Percentiles rank a stretch among this genome's conserved stretches.
phyloP scores from a whole-genome alignment of 169 alveolate genomes.

The Eimeria praecox region DNA sequence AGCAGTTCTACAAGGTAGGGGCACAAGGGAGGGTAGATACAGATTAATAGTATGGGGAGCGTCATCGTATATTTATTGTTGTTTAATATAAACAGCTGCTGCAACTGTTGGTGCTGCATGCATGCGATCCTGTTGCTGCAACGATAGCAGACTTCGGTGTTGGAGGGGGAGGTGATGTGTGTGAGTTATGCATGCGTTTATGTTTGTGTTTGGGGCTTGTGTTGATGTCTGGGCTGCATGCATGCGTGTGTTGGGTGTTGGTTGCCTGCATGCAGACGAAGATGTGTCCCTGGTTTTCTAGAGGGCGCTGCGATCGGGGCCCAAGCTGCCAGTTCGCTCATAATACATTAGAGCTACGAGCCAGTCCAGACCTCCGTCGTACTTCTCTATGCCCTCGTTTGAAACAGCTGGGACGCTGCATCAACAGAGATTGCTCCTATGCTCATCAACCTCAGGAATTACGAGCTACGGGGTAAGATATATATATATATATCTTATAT shows the following conservation, averaged over 20 bases:
- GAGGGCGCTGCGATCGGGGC: constrained; percentile 82
- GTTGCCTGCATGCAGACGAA: constrained; percentile 73
- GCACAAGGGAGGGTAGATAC: too few relatives aligned
- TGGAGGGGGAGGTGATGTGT: not conserved
- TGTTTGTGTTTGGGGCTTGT: too few relatives aligned
- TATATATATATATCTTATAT: not conserved
- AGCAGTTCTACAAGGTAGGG: constrained; percentile 54
- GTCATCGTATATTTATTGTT: not conserved
- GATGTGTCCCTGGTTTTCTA: constrained; percentile 82
- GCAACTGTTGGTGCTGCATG: not conserved
- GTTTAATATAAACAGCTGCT: too few relatives aligned
- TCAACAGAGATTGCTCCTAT: constrained; percentile 55
- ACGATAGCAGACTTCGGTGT: not conserved
- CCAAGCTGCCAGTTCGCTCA: constrained; percentile 79
- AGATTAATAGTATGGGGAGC: too few relatives aligned
- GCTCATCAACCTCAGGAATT: constrained; percentile 69
- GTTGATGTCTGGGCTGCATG: not conserved
- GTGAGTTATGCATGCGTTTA: not conserved
- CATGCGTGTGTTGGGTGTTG: not conserved
- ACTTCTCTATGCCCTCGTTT: constrained; percentile 77
- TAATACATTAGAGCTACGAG: constrained; percentile 71
- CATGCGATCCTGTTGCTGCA: not conserved
- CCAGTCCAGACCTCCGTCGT: constrained; percentile 72
- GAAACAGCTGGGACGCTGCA: constrained; percentile 68
- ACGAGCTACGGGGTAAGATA: constrained; percentile 56